phyloP scores from a whole-genome alignment of 2,329 filamentous ascomycete species.

The Trichoderma sp. region DNA sequence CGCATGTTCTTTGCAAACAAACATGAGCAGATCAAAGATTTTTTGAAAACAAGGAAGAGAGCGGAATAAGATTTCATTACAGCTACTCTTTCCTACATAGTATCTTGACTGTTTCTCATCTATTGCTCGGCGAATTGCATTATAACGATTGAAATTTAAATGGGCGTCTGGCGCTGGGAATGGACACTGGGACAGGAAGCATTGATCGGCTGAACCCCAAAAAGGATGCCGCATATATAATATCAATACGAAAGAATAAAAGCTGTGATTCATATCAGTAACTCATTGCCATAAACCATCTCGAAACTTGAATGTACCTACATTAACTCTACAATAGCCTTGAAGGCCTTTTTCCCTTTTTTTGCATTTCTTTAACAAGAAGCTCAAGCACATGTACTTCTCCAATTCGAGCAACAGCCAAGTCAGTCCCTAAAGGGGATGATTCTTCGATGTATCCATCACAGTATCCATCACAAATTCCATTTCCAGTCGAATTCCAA shows the following conservation, averaged over 20 bases:
- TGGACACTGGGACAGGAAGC: not conserved
- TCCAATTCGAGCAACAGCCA: conserved; percentile 15
- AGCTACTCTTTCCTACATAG: not conserved
- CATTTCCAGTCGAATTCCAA: conserved; percentile 13
- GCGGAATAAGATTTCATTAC: conserved; percentile 38
- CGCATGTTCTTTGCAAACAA: conserved; percentile 90
- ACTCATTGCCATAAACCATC: not conserved
- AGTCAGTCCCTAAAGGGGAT: not conserved
- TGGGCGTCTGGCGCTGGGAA: conserved; percentile 3
- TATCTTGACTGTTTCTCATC: not conserved
- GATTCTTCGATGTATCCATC: conserved; percentile 8
- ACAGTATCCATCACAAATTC: conserved; percentile 2
- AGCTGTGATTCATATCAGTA: not conserved
- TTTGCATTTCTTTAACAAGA: not conserved
- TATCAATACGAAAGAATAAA: not conserved
- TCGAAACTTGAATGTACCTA: not conserved
- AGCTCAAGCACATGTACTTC: not conserved
- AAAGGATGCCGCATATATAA: not conserved
- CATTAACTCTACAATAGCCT: conserved; percentile 7
- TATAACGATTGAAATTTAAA: not conserved
- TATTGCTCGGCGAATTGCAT: not conserved
- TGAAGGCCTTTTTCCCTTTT: not conserved
- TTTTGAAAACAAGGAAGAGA: conserved; percentile 67
- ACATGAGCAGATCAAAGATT: conserved; percentile 84
- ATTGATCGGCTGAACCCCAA: not conserved